Base-by-base conservation (phyloP, 2,329 filamentous ascomycete species). In the Diaporthe ilicicola region DNA sequence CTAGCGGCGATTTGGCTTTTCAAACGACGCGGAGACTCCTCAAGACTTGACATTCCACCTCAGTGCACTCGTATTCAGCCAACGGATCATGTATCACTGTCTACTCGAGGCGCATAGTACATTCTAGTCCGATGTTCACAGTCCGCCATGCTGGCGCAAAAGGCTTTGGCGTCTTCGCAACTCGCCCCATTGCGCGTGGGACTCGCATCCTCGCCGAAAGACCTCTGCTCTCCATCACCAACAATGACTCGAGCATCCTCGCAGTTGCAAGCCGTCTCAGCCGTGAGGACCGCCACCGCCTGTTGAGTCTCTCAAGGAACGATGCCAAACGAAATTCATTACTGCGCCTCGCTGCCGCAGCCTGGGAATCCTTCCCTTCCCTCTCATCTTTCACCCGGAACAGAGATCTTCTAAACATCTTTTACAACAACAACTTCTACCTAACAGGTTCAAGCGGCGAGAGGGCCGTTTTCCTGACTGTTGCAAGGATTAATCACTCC, bases 361-460 rank as follows among this genome's bases (percentile, higher is more conserved):
- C 29, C 42, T 62, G 24, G 56, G 42, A 17, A 19, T 32, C 56
- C 3, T 48, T 48, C 56, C 56, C 42, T 24, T 48, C 42, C 27
- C 56, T 62, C 12, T 27, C 27, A 39, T 48, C 56, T 10, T 6
- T 62, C 42, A 62, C 10, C n/a, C 42, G 12, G 3, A 44, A 42
- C 1, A 62, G 42, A 42, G 42, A 62, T 34, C 2, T 62, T 12
- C 56, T 62, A 1, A 62, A 62, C 19, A 34, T 62, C 42, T 62
- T 62, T 13, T 62, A 62, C 42, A 62, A 62, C 27, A 62, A 62
- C n/a, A 62, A 62, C 42, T 62, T 62, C n/a, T 15, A 19, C 3
- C 1, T 62, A n/a, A n/a, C 42, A 13, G 56, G 13, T 2, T 29
- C 27, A 34, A 34, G 4, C 13, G 56, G 56, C 42, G 44, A 13